A percentile compares a stretch with the other conserved stretches of the same genome.
Conservation (phyloP, 208 protist species). For the Trypanosoma melophagium region DNA sequence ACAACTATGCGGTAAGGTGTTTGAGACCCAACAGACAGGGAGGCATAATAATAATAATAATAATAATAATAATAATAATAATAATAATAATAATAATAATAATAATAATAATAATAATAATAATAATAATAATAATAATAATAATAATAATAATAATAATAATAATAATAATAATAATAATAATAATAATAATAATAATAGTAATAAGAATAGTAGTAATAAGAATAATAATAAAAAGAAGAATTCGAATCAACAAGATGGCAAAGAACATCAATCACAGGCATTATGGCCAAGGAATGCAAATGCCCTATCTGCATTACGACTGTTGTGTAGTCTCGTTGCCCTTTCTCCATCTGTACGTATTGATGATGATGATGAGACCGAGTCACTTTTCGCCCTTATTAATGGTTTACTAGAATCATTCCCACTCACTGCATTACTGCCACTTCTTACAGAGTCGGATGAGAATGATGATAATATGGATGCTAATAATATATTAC, state of each 20-base stretch:
- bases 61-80: slow-evolving; percentile 1
- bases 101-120: too few relatives aligned
- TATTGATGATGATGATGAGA: slow-evolving; percentile 60
- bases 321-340: slow-evolving; percentile 49
- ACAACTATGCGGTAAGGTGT: slow-evolving; percentile 13
- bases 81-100: slow-evolving; percentile 1
- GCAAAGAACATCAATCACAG: neutral
- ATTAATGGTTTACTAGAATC: slow-evolving; percentile 40
- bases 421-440: slow-evolving; percentile 56
- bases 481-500: slow-evolving; percentile 23
- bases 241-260: neutral
- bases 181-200: neutral
- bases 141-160: too few relatives aligned
- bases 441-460: slow-evolving; percentile 39
- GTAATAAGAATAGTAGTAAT: neutral
- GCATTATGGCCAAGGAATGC: slow-evolving; percentile 25
- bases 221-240: neutral
- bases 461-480: slow-evolving; percentile 22
- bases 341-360: slow-evolving; percentile 43
- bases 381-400: slow-evolving; percentile 49
- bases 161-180: too few relatives aligned
- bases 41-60: too few relatives aligned
- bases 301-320: slow-evolving; percentile 35
- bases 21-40: neutral
- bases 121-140: too few relatives aligned